phyloP scores from a whole-genome alignment of 1,284 basidiomycete species.

The Tylopilus sp. region DNA sequence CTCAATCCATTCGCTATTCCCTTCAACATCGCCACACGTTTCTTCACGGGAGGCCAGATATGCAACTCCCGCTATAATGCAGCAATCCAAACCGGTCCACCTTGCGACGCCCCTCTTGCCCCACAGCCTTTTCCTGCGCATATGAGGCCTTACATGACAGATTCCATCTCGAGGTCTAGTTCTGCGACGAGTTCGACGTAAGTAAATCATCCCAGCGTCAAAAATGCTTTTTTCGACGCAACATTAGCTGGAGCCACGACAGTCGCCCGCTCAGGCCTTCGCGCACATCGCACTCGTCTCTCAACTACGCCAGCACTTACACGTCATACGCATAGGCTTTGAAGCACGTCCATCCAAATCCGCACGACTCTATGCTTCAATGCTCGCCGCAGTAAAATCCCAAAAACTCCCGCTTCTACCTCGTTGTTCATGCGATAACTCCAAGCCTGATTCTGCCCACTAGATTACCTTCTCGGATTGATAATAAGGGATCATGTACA shows the following conservation, averaged over 20 bases:
- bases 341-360: neutral
- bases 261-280: constrained; percentile 19
- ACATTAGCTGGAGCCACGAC: constrained; percentile 33
- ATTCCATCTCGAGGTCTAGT: constrained; percentile 33
- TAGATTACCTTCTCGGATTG: constrained; percentile 23
- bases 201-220: constrained; percentile 10
- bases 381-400: constrained; percentile 13
- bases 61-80: constrained; percentile 5
- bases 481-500: constrained; percentile 33
- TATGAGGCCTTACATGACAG: constrained; percentile 18
- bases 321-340: constrained; percentile 20
- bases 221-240: constrained; percentile 4
- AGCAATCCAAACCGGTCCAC: constrained; percentile 16
- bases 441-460: constrained; percentile 5
- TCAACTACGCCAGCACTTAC: constrained; percentile 18
- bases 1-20: constrained; percentile 36
- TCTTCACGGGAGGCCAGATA: constrained; percentile 6
- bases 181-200: constrained; percentile 38
- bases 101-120: constrained; percentile 27
- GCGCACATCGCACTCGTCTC: constrained; percentile 10
- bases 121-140: constrained; percentile 29
- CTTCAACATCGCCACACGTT: constrained; percentile 24
- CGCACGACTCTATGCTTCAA: constrained; percentile 21
- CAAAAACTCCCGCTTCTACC: constrained; percentile 6
- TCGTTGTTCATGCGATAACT: constrained; percentile 23